Evolutionary conservation across 192 early-diverging fungal genomes (phyloP).

Genomic region (Phycomyces nitens): DNA sequence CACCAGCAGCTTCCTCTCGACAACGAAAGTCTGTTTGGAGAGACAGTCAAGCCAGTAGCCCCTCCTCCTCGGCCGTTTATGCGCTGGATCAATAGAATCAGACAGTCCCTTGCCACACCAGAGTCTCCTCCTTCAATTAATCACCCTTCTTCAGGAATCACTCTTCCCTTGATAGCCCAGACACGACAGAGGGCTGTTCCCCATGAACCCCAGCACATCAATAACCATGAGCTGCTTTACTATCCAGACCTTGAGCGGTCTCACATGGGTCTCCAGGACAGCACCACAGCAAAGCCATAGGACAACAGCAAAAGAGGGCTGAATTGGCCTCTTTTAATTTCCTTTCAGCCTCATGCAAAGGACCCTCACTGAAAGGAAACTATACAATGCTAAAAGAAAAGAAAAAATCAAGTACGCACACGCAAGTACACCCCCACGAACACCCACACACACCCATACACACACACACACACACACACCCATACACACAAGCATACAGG

Average conservation of each 20-base stretch:
- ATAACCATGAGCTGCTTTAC: background rate
- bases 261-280: too few species aligned
- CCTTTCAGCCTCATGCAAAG: too few species aligned
- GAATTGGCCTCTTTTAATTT: too few species aligned
- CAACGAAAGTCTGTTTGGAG: conserved; percentile 3
- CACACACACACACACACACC: too few species aligned
- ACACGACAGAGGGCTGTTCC: background rate
- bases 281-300: too few species aligned
- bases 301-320: too few species aligned
- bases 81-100: background rate
- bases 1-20: background rate
- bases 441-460: background rate
- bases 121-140: background rate
- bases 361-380: too few species aligned
- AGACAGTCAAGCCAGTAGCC: background rate
- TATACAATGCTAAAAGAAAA: too few species aligned
- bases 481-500: too few species aligned
- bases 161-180: background rate
- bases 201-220: background rate
- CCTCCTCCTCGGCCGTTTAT: background rate
- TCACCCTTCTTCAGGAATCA: background rate
- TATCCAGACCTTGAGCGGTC: background rate
- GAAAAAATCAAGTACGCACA: background rate
- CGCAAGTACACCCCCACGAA: background rate
- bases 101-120: background rate